Percentiles rank a stretch among this genome's conserved stretches.
Conservation (phyloP, 192 early-diverging fungal species). For the Hyaloraphidium curvatum region DNA sequence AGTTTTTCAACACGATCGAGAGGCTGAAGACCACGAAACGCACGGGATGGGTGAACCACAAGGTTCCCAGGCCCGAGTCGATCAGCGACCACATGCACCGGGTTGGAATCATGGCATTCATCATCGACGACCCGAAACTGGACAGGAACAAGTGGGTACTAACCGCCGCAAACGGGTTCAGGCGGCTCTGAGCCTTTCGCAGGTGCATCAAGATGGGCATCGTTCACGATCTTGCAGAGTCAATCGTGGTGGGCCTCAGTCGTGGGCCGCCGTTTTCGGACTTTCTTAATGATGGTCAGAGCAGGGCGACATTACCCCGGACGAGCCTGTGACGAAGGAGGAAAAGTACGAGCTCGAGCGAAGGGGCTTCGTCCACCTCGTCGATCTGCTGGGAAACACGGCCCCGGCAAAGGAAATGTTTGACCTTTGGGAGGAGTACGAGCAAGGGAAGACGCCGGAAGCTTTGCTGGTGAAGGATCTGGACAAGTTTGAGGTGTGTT, state of each 20-base stretch:
- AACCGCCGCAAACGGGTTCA: no score
- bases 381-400: constrained; percentile 29
- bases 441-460: constrained; percentile 48
- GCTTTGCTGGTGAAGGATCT: constrained; percentile 72
- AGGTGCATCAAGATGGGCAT: constrained; percentile 79
- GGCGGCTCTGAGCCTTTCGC: no score
- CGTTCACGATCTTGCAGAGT: constrained; percentile 83
- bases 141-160: constrained; percentile 31
- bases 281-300: no score
- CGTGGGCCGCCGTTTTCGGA: constrained; percentile 3
- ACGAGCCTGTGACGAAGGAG: constrained; percentile 50
- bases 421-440: constrained; percentile 70
- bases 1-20: background rate
- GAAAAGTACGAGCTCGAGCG: constrained; percentile 55
- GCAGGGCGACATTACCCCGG: constrained; percentile 85
- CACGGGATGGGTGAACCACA: constrained; percentile 74
- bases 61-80: constrained; percentile 52
- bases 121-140: constrained; percentile 48
- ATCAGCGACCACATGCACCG: constrained; percentile 94
- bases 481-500: constrained; percentile 95
- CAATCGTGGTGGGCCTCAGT: constrained; percentile 34
- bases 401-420: constrained; percentile 47
- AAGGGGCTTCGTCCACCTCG: constrained; percentile 43
- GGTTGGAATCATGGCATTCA: constrained; percentile 75
- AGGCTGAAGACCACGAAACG: background rate